These are phyloP conservation scores for Oehlia diaphana DNA, from an alignment of 192 early-diverging fungal species.

Conservation along the genomic window DNA sequence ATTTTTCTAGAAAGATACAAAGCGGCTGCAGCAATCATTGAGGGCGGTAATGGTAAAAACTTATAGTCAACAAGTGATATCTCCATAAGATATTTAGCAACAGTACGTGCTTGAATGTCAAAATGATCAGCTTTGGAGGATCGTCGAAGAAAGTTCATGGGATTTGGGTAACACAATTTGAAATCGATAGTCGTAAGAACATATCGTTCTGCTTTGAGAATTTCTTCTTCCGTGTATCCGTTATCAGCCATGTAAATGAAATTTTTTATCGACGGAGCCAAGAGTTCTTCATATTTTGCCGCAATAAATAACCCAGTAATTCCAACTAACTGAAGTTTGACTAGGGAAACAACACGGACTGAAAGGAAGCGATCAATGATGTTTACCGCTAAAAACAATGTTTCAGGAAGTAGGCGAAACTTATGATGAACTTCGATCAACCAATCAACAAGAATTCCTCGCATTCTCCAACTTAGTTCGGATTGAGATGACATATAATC, in stretches of 20 bases:
- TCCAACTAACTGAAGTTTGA: conserved; percentile 93
- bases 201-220: conserved; percentile 89
- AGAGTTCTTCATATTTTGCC: conserved; percentile 93
- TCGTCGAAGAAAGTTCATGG: conserved; percentile 91
- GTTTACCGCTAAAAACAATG: conserved; percentile 91
- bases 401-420: conserved; percentile 91
- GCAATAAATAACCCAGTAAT: conserved; percentile 89
- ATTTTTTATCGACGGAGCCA: conserved; percentile 77
- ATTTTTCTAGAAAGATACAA: conserved; percentile 82
- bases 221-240: conserved; percentile 77
- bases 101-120: conserved; percentile 85
- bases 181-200: conserved; percentile 87
- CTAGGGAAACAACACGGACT: conserved; percentile 75
- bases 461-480: conserved; percentile 91
- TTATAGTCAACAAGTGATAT: conserved; percentile 84
- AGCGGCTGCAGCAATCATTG: conserved; percentile 73
- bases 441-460: conserved; percentile 93
- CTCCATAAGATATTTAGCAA: conserved; percentile 98
- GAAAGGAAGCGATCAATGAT: conserved; percentile 95
- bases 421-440: conserved; percentile 89
- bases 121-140: conserved; percentile 87
- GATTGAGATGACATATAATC: conserved; percentile 83
- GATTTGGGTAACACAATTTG: conserved; percentile 83
- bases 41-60: conserved; percentile 71
- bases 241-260: conserved; percentile 87